These are phyloP conservation scores for Yamadazyma sp. DNA, from an alignment of 805 yeast species.

Conservation along the genomic window DNA sequence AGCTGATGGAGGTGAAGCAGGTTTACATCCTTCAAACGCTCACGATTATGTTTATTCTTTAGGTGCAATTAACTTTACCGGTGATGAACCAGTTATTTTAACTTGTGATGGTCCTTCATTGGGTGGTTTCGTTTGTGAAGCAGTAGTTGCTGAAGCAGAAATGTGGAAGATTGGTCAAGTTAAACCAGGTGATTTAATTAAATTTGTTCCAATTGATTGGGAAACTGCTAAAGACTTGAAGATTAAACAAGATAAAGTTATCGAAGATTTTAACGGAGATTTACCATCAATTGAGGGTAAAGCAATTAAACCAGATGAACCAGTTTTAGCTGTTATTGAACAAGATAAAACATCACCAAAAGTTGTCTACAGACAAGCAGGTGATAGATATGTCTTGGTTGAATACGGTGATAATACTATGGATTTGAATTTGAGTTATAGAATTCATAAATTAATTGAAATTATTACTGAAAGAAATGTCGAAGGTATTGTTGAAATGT, in stretches of 20 bases:
- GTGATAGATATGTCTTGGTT: conserved; percentile 87
- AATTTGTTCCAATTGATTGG: conserved; percentile 74
- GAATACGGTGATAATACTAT: conserved; percentile 89
- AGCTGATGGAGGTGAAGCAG: conserved; percentile 95
- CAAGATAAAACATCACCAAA: conserved; percentile 56
- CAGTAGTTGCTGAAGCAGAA: conserved; percentile 92
- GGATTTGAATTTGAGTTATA: conserved; percentile 81
- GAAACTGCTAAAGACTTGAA: conserved; percentile 67
- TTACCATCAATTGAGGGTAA: conserved; percentile 29
- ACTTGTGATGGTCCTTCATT: conserved; percentile 97
- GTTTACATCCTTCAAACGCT: conserved; percentile 97
- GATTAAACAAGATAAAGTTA: conserved; percentile 53
- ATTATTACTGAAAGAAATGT: conserved; percentile 64
- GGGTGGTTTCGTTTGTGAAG: conserved; percentile 97
- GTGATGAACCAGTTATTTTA: conserved; percentile 96
- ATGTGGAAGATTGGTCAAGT: conserved; percentile 99
- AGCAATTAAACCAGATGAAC: conserved; percentile 51
- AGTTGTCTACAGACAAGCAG: conserved; percentile 92
- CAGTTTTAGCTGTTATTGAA: conserved; percentile 58
- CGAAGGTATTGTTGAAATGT: conserved; percentile 88
- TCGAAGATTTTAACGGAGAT: conserved; percentile 45
- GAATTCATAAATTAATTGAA: conserved; percentile 79
- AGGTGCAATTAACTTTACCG: conserved; percentile 97
- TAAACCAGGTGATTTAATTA: conserved; percentile 86
- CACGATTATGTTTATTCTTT: conserved; percentile 95